Percentiles rank a stretch among this genome's conserved stretches.
These are phyloP conservation scores for Dipodascopsis uninucleata DNA, from an alignment of 805 yeast species.

Conservation along the genomic window DNA sequence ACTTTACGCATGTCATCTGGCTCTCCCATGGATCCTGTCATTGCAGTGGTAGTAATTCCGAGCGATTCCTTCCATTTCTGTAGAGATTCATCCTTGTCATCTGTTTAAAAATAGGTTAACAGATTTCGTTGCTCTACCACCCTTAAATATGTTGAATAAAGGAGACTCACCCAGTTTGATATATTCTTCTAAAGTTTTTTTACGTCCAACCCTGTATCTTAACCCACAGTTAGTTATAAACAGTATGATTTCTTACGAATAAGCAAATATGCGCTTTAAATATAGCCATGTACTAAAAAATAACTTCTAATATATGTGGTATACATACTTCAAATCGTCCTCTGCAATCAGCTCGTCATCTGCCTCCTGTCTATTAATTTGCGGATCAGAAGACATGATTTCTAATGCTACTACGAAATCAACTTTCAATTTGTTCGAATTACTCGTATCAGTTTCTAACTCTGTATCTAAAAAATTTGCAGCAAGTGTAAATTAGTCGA, in stretches of 20 bases:
- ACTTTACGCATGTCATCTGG: constrained; percentile 60
- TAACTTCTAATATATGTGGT: no score
- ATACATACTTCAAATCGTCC: constrained; percentile 12
- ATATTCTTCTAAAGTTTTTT: constrained; percentile 82
- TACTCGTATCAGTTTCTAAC: no score
- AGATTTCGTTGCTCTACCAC: background rate
- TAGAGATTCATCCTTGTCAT: constrained; percentile 85
- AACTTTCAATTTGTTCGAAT: no score
- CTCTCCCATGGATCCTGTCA: constrained; percentile 48
- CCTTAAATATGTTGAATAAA: no score
- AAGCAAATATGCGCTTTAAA: background rate
- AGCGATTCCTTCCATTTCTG: constrained; percentile 89
- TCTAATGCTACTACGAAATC: no score
- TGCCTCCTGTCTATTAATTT: no score
- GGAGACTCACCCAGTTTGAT: constrained; percentile 45
- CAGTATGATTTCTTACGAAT: no score
- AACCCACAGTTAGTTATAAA: background rate
- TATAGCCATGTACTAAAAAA: background rate
- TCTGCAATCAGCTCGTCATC: constrained; percentile 24
- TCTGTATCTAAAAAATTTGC: no score
- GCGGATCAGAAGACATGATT: no score
- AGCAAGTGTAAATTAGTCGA: no score
- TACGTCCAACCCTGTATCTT: constrained; percentile 53
- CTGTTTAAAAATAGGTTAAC: constrained; percentile 35
- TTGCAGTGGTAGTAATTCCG: constrained; percentile 47